A percentile compares a stretch with the other conserved stretches of the same genome.
Conservation (phyloP, 2,329 filamentous ascomycete genomes). For the Dothideomycetes sp. region DNA sequence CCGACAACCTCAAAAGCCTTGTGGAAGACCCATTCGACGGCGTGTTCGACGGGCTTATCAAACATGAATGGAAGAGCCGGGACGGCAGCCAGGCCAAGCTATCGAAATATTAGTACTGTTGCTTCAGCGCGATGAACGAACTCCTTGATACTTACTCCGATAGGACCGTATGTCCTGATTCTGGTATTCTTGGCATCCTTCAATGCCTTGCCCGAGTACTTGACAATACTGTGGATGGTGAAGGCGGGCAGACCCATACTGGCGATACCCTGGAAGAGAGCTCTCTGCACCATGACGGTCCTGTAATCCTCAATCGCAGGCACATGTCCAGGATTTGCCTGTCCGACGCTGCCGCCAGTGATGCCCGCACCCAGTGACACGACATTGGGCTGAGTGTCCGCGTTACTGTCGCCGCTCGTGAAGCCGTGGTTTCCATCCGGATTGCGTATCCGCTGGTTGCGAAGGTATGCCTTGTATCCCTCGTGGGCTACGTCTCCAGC, state of each 20-base stretch:
- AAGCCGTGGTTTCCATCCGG: conserved; percentile 36
- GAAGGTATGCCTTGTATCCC: conserved; percentile 87
- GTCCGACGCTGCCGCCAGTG: conserved; percentile 9
- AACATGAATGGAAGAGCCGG: conserved; percentile 78
- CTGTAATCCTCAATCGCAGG: conserved; percentile 80
- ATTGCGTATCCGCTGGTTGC: conserved; percentile 67
- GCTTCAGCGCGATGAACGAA: neutral
- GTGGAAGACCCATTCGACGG: conserved; percentile 84
- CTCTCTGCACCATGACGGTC: conserved; percentile 82
- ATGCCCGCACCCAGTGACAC: conserved; percentile 17
- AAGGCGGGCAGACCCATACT: conserved; percentile 92
- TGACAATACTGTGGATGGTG: conserved; percentile 86
- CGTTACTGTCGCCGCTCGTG: conserved; percentile 25
- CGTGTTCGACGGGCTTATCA: conserved; percentile 84
- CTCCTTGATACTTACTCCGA: conserved; percentile 70
- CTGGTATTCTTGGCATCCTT: conserved; percentile 67
- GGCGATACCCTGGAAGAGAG: conserved; percentile 79
- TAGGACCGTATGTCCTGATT: conserved; percentile 77
- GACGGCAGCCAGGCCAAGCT: conserved; percentile 54
- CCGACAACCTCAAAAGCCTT: conserved; percentile 66
- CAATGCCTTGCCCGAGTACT: conserved; percentile 77
- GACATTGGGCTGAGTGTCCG: neutral
- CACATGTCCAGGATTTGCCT: conserved; percentile 33
- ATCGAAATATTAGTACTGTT: conserved; percentile 13
- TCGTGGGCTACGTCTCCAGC: conserved; percentile 84